Evolutionary conservation across 768 basidiomycete genomes (phyloP), one percentile per base, ranked within the genome.

Genomic region (Lactifluus hygrophoroides): DNA sequence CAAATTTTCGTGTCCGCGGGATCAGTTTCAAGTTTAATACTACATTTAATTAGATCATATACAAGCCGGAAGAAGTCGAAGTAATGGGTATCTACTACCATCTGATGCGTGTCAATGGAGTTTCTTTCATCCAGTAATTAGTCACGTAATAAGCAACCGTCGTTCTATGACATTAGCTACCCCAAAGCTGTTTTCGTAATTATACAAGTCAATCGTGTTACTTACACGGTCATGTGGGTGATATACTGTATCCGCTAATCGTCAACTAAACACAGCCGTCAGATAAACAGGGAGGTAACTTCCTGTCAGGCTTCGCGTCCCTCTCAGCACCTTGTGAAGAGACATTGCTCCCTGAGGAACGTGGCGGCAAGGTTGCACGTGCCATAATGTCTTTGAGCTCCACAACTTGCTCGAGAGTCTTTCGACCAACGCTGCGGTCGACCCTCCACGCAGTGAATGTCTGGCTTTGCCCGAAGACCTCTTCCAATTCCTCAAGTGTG

Each of bases 401-500:
- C 28, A 63, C 66, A 42, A 85, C 75, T 21, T 86, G 77, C 16
- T 74, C 70, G 62, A 86, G 70, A 3, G 77, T 80, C 77, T 77
- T 83, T 76, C 75, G 80, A 5, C 86, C 86, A 25, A 84, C 81
- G 35, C 81, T 70, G 61, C 77, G 76, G 38, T 76, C 75, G 61
- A 88, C 77, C 60, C 77, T 78, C 88, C 88, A 90, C 5, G 88
- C 86, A 17, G 81, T 75, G 71, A 85, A 90, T 32, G 71, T 67
- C 64, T 90, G 81, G 0, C 85, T 86, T 64, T 83, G 80, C 5
- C 74, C 71, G 74, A 90, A 90, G 62, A 90, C 80, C 5, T 84
- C 87, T 67, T 90, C 88, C 42, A 90, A 77, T 69, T 90, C 88
- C 70, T 90, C 88, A 9, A 90, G 78, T 3, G 84, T 80, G 0